A percentile compares a stretch with the other conserved stretches of the same genome.
These are phyloP conservation scores for Actinomucor elegans DNA, from an alignment of 371 early-diverging fungal genomes.

Conservation along the genomic window DNA sequence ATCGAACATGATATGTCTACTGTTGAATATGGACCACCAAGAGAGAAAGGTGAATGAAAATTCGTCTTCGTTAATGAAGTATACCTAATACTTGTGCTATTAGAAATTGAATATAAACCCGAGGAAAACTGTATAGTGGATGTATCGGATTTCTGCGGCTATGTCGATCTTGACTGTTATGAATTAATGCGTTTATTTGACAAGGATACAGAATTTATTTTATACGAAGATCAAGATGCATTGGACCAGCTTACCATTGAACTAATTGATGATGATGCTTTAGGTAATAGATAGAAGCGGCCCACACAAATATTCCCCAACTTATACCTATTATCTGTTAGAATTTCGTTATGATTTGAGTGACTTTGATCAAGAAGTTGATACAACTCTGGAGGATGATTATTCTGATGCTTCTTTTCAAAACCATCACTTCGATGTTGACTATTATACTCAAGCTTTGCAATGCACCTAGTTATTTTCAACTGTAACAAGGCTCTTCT, in stretches of 20 bases:
- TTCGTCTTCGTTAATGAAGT: too few relatives aligned
- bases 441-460: too few relatives aligned
- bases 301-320: background rate
- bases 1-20: constrained; percentile 1
- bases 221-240: background rate
- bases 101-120: constrained; percentile 4
- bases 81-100: background rate
- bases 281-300: background rate
- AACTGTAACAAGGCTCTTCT: too few relatives aligned
- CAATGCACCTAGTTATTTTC: too few relatives aligned
- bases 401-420: too few relatives aligned
- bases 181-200: background rate
- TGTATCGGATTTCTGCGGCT: background rate
- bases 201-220: background rate
- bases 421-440: too few relatives aligned
- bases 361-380: too few relatives aligned
- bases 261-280: background rate
- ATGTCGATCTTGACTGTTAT: constrained; percentile 3
- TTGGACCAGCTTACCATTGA: background rate
- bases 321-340: too few relatives aligned
- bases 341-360: too few relatives aligned
- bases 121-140: background rate
- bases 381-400: too few relatives aligned
- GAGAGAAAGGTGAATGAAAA: constrained; percentile 1
- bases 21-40: constrained; percentile 14